A percentile compares a stretch with the other conserved stretches of the same genome.
These are phyloP conservation scores for Thielaviopsis populi DNA, from an alignment of 2,329 filamentous ascomycete species.

Conservation along the genomic window DNA sequence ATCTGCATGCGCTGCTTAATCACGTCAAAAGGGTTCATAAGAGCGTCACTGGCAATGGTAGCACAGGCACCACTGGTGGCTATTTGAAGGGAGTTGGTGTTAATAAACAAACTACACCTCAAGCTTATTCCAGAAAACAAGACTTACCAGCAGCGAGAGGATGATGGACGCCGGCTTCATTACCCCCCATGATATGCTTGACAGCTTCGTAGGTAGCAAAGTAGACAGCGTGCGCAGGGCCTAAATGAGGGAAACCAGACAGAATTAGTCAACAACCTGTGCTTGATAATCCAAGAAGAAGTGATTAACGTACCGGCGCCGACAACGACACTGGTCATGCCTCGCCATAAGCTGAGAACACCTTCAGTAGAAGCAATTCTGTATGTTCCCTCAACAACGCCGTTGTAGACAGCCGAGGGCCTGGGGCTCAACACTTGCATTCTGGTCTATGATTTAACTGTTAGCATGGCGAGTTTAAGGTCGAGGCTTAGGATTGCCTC, in stretches of 20 bases:
- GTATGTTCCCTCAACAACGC: slow-evolving; percentile 81
- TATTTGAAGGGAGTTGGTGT: slow-evolving; percentile 26
- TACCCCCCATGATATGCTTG: slow-evolving; percentile 90
- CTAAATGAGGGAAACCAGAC: slow-evolving; percentile 32
- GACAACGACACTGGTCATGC: slow-evolving; percentile 88
- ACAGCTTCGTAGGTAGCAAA: slow-evolving; percentile 97
- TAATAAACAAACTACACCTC: background rate
- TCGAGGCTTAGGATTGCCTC: background rate
- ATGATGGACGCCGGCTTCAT: slow-evolving; percentile 74
- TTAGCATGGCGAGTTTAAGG: background rate
- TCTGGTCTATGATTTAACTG: slow-evolving; percentile 52
- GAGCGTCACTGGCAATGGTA: slow-evolving; percentile 90
- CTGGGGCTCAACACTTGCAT: slow-evolving; percentile 92
- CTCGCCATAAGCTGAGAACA: slow-evolving; percentile 82
- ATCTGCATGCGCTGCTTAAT: slow-evolving; percentile 99
- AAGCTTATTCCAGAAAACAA: background rate
- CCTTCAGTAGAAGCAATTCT: slow-evolving; percentile 86
- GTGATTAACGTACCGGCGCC: slow-evolving; percentile 58
- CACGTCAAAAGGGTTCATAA: slow-evolving; percentile 99
- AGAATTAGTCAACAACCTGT: slow-evolving; percentile 18
- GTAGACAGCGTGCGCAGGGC: slow-evolving; percentile 92
- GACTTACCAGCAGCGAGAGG: slow-evolving; percentile 74
- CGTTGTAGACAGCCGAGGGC: slow-evolving; percentile 67
- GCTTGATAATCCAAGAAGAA: background rate
- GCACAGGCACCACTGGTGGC: slow-evolving; percentile 86